Percentiles rank a stretch among this genome's conserved stretches.
Evolutionary conservation across 257 asterid genomes (phyloP).

Genomic region (Leptodermis oblonga): DNA sequence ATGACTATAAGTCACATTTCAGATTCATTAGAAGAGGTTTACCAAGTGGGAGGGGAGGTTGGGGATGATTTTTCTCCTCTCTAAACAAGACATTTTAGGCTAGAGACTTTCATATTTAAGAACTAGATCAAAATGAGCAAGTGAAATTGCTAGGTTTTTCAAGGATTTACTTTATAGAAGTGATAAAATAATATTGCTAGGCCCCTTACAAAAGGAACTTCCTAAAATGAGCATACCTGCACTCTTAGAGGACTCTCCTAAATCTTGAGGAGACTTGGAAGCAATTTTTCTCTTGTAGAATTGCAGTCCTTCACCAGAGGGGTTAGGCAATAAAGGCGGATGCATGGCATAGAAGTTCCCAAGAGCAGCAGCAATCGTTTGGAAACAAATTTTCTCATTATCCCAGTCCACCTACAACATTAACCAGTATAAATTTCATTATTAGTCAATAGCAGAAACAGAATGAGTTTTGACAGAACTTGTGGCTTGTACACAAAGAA

Average conservation of each 20-base stretch:
- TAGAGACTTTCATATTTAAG: background rate
- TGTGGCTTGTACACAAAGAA: background rate
- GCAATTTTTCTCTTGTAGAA: conserved; percentile 52
- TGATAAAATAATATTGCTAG: background rate
- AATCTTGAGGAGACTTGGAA: conserved; percentile 33
- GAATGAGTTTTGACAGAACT: background rate
- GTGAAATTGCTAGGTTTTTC: background rate
- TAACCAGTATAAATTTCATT: background rate
- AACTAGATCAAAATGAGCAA: background rate
- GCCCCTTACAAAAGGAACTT: conserved; percentile 16
- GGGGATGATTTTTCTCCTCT: background rate
- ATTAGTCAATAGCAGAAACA: conserved; percentile 8
- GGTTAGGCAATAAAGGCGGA: conserved; percentile 93
- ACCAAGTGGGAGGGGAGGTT: background rate
- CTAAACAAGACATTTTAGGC: background rate
- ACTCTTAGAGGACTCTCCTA: conserved; percentile 30
- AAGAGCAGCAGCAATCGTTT: conserved; percentile 90
- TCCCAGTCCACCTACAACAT: conserved; percentile 79
- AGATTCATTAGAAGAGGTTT: background rate
- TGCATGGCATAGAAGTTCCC: conserved; percentile 86
- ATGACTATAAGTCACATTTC: background rate
- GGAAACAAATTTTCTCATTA: conserved; percentile 78
- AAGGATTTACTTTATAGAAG: background rate
- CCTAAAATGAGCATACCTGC: conserved; percentile 35
- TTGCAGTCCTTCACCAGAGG: conserved; percentile 71